Conservation (phyloP, 495 filamentous ascomycete species). For the Tuber magnatum region DNA sequence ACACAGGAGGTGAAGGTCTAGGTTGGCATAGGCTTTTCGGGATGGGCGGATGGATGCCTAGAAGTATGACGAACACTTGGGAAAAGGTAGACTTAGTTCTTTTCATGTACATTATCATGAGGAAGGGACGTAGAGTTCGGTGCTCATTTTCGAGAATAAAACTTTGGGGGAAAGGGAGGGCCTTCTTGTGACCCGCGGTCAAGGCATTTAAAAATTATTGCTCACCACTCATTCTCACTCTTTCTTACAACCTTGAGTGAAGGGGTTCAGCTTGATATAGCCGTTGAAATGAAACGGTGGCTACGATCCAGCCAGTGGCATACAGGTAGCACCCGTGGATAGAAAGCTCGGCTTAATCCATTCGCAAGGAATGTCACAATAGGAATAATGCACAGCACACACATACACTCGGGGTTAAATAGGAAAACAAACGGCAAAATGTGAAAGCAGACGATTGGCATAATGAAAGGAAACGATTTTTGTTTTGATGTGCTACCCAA, state of each 20-base stretch:
- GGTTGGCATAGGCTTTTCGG: neutral
- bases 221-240: neutral
- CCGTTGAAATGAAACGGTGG: neutral
- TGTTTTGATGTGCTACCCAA: neutral
- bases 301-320: neutral
- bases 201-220: neutral
- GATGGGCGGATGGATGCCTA: neutral
- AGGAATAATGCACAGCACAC: neutral
- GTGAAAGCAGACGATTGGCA: neutral
- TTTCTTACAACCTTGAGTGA: neutral
- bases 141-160: neutral
- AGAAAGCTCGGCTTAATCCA: neutral
- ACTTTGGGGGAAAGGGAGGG: neutral
- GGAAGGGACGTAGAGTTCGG: neutral
- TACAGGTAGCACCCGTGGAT: neutral
- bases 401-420: neutral
- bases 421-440: neutral
- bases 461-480: neutral
- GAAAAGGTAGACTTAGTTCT: neutral
- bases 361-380: neutral
- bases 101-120: neutral
- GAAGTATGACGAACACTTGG: neutral
- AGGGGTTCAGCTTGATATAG: neutral
- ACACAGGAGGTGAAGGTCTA: conserved; percentile 14
- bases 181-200: neutral